Evolutionary conservation across 2,329 filamentous ascomycete genomes (phyloP).

Genomic region (Fusarium goolgardi): DNA sequence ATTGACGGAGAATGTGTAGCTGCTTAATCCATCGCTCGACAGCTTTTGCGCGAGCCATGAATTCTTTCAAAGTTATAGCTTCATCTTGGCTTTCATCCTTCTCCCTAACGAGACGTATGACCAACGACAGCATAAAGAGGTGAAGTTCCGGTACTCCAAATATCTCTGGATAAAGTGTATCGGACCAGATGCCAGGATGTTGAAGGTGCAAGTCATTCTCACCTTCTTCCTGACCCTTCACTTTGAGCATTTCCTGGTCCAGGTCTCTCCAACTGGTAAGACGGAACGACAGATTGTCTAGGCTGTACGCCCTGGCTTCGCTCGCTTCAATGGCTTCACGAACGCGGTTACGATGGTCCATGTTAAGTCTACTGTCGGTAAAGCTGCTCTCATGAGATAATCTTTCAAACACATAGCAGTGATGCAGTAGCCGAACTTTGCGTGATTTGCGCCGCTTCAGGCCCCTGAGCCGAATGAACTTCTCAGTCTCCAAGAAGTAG

Average conservation of each 20-base stretch:
- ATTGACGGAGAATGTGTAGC: slow-evolving; percentile 9
- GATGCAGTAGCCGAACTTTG: slow-evolving; percentile 28
- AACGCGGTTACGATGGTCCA: slow-evolving; percentile 17
- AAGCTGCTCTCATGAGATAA: slow-evolving; percentile 29
- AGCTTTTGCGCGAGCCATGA: slow-evolving; percentile 18
- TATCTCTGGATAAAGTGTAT: slow-evolving; percentile 34
- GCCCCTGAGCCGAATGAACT: slow-evolving; percentile 31
- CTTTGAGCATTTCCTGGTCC: slow-evolving; percentile 28
- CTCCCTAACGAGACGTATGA: slow-evolving; percentile 28
- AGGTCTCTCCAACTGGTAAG: slow-evolving; percentile 26
- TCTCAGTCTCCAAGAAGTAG: slow-evolving; percentile 36
- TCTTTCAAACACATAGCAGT: slow-evolving; percentile 33
- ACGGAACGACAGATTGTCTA: slow-evolving; percentile 23
- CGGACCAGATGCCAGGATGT: slow-evolving; percentile 32
- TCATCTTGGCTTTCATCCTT: slow-evolving; percentile 9
- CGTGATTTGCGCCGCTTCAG: slow-evolving; percentile 31
- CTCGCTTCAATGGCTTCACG: slow-evolving; percentile 33
- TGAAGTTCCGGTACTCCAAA: slow-evolving; percentile 33
- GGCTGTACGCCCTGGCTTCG: slow-evolving; percentile 15
- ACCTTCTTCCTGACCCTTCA: slow-evolving; percentile 25
- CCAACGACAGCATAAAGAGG: slow-evolving; percentile 27
- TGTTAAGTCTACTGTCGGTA: slow-evolving; percentile 4
- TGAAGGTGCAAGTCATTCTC: slow-evolving; percentile 38
- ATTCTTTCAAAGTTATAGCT: slow-evolving; percentile 3
- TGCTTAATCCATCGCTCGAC: slow-evolving; percentile 36